Evolutionary conservation across 768 basidiomycete species (phyloP).

Genomic region (Lactifluus echinatus): DNA sequence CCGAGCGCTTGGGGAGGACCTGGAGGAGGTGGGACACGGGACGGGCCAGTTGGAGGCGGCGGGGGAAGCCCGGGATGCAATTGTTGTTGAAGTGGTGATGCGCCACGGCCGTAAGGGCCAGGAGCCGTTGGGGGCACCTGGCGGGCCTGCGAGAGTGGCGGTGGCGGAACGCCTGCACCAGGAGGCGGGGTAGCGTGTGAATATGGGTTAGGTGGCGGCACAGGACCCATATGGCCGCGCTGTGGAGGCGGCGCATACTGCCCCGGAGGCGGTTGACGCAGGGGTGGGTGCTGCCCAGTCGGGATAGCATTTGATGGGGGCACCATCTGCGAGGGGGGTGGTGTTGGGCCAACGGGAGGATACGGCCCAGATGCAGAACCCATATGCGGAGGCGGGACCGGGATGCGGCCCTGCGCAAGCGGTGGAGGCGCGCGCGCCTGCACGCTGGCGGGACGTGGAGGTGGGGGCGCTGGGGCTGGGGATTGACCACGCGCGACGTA

Average conservation of each 20-base stretch:
- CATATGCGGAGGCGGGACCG: conserved; percentile 4
- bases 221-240: conserved; percentile 22
- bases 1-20: conserved; percentile 5
- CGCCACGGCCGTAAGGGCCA: conserved; percentile 27
- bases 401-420: conserved; percentile 5
- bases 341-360: not conserved
- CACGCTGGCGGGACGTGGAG: conserved; percentile 51
- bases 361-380: conserved; percentile 4
- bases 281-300: conserved; percentile 14
- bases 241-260: conserved; percentile 24
- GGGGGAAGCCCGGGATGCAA: conserved; percentile 9
- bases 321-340: not conserved
- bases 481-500: conserved; percentile 30
- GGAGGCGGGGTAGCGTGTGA: conserved; percentile 37
- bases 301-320: conserved; percentile 12
- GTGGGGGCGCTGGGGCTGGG: conserved; percentile 41
- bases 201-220: conserved; percentile 29
- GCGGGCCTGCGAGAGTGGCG: conserved; percentile 26
- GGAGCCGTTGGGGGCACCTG: not conserved
- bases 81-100: conserved; percentile 9
- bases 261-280: conserved; percentile 34
- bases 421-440: conserved; percentile 25
- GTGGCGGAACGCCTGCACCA: conserved; percentile 25
- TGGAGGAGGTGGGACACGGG: conserved; percentile 27
- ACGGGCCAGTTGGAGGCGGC: conserved; percentile 18